Percentiles rank a stretch among this genome's conserved stretches.
Evolutionary conservation across 1,139 yeast genomes (phyloP).

Genomic region (Pichia sp.): DNA sequence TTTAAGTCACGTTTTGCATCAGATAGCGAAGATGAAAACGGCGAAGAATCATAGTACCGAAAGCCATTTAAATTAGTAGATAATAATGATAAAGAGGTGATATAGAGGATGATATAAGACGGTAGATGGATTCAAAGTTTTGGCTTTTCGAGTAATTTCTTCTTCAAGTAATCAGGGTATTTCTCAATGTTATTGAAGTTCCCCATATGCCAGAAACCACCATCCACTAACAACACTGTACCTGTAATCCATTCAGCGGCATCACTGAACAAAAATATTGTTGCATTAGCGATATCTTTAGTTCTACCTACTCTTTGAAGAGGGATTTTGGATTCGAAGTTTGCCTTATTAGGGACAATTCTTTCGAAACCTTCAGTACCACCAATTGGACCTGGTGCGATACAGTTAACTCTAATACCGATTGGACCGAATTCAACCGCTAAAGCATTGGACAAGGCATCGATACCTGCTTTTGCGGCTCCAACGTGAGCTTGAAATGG

Average conservation of each 20-base stretch:
- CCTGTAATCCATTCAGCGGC: slow-evolving; percentile 80
- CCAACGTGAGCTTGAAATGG: slow-evolving; percentile 84
- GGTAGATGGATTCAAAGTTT: background rate
- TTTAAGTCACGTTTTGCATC: slow-evolving; percentile 11
- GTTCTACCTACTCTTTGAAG: slow-evolving; percentile 70
- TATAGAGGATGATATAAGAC: no score
- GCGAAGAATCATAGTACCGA: background rate
- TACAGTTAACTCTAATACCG: slow-evolving; percentile 71
- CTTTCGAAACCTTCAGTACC: slow-evolving; percentile 76
- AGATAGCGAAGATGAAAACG: slow-evolving; percentile 7
- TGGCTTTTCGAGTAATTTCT: slow-evolving; percentile 23
- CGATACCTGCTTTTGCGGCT: slow-evolving; percentile 93
- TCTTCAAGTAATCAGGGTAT: slow-evolving; percentile 34
- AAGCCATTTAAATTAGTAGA: no score
- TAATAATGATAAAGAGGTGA: no score
- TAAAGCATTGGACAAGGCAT: slow-evolving; percentile 70
- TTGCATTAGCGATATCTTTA: slow-evolving; percentile 80
- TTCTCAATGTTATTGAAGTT: slow-evolving; percentile 31
- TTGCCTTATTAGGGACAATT: slow-evolving; percentile 39
- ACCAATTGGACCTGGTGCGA: slow-evolving; percentile 83
- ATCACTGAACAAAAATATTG: slow-evolving; percentile 74
- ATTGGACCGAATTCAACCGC: slow-evolving; percentile 88
- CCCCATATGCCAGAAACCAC: slow-evolving; percentile 84
- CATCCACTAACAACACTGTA: slow-evolving; percentile 75
- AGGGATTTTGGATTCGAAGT: slow-evolving; percentile 48